A percentile compares a stretch with the other conserved stretches of the same genome.
Evolutionary conservation across 805 yeast genomes (phyloP).

Genomic region (Lipomyces sp.): DNA sequence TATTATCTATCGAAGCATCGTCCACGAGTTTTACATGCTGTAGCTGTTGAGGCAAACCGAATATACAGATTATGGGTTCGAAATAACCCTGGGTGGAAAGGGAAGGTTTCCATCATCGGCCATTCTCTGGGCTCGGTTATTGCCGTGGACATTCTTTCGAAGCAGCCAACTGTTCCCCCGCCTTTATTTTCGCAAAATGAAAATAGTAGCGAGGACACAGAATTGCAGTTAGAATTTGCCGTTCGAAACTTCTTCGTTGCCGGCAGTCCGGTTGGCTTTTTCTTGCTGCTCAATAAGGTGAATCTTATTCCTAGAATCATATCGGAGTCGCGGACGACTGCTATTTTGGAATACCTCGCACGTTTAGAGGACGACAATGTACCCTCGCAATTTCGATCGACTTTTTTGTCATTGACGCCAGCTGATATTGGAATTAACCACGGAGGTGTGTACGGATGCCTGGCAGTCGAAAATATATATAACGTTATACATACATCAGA

Average conservation of each 20-base stretch:
- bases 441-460: conserved; percentile 46
- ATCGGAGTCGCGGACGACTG: conserved; percentile 2
- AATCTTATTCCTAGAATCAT: conserved; percentile 34
- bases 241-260: conserved; percentile 73
- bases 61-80: conserved; percentile 59
- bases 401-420: conserved; percentile 35
- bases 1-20: conserved; percentile 71
- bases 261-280: conserved; percentile 87
- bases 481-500: conserved; percentile 88
- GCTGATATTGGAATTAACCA: conserved; percentile 55
- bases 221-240: conserved; percentile 57
- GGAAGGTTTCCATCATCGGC: conserved; percentile 66
- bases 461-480: conserved; percentile 67
- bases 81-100: conserved; percentile 64
- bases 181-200: conserved; percentile 18
- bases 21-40: conserved; percentile 61
- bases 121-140: conserved; percentile 88
- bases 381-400: background rate
- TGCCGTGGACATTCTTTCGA: conserved; percentile 63
- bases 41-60: conserved; percentile 65
- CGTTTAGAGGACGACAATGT: background rate
- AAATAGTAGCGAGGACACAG: conserved; percentile 30
- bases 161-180: conserved; percentile 39
- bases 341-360: conserved; percentile 3
- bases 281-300: conserved; percentile 40